These are phyloP conservation scores for Leishmania braziliensis DNA, from an alignment of 208 protist species.

Conservation along the genomic window DNA sequence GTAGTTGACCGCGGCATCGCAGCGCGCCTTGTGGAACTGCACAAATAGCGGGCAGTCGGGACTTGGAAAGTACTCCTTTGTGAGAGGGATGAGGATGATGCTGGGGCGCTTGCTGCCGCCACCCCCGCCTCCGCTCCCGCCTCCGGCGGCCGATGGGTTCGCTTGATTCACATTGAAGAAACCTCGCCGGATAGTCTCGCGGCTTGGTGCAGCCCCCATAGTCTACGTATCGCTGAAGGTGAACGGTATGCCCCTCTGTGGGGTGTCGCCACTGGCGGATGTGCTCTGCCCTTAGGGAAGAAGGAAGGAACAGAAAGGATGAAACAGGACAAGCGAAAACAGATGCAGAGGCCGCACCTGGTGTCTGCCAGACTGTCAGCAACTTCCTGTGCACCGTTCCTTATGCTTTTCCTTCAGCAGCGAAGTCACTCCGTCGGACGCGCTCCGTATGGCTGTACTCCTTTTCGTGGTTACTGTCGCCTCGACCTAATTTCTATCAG, in stretches of 20 bases:
- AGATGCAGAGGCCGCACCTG: neutral
- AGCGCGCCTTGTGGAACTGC: slow-evolving; percentile 81
- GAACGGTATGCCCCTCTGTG: neutral
- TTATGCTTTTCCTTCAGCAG: neutral
- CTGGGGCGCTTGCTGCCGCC: slow-evolving; percentile 45
- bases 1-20: slow-evolving; percentile 84
- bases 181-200: slow-evolving; percentile 65
- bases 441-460: neutral
- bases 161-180: slow-evolving; percentile 51
- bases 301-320: neutral
- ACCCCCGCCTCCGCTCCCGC: slow-evolving; percentile 3
- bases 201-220: slow-evolving; percentile 81
- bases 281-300: neutral
- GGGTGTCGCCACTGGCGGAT: neutral
- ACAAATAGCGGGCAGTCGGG: slow-evolving; percentile 82
- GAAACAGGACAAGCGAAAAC: neutral
- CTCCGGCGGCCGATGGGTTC: slow-evolving; percentile 1
- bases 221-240: neutral
- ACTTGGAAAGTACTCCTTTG: slow-evolving; percentile 74
- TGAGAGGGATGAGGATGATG: slow-evolving; percentile 82
- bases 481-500: no score
- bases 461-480: no score
- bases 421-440: neutral
- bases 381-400: neutral
- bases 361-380: neutral